Evolutionary conservation across 176 grass and related monocot genomes (phyloP), one percentile per base, ranked within the genome.

Genomic region (Paspalum vaginatum): DNA sequence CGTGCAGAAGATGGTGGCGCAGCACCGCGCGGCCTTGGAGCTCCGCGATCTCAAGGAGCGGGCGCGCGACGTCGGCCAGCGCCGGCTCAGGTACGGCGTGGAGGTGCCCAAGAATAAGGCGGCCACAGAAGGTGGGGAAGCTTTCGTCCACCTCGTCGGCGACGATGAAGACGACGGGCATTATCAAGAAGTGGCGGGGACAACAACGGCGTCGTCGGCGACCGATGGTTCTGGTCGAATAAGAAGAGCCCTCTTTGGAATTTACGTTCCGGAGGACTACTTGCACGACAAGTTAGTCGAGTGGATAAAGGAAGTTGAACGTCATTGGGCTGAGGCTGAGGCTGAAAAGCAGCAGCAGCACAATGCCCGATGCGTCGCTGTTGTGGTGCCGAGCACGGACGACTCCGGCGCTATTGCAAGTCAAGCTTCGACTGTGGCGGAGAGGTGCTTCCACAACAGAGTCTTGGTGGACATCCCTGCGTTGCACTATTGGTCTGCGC

Each of bases 21-120:
- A 61, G 42, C 82, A 60, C 63, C 5, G 20, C 0, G 63, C 42
- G 0, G 72, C 82, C 8, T 20, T 9, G 8, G 13, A 77, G 73
- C 51, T 77, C 0, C 9, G 72, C 13, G 12, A 47, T 17, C 81
- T 84, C 72, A 84, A 84, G 26, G 41, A 45, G 12, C 61, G 81
- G 40, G 81, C 72, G 1, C 47, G 39, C 0, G 62, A 84, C 4
- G 51, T 84, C 9, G 42, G 72, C 41, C 0, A 68, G 41, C 81
- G 81, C 12, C 61, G 72, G 13, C 6, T 9, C 3, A 47, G 81
- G 62, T 84, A 84, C 72, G 81, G 50, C 18, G 72, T 84, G 5
- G 27, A 73, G 57, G 25, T 82, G 43, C 73, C 80, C 0, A 22
- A 49, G 49, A 7, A 14, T 57, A 20, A 8, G 2, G 2, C 11